Percentiles rank a stretch among this genome's conserved stretches.
phyloP scores from a whole-genome alignment of 1,139 yeast genomes.

The Taiozyma sp. region DNA sequence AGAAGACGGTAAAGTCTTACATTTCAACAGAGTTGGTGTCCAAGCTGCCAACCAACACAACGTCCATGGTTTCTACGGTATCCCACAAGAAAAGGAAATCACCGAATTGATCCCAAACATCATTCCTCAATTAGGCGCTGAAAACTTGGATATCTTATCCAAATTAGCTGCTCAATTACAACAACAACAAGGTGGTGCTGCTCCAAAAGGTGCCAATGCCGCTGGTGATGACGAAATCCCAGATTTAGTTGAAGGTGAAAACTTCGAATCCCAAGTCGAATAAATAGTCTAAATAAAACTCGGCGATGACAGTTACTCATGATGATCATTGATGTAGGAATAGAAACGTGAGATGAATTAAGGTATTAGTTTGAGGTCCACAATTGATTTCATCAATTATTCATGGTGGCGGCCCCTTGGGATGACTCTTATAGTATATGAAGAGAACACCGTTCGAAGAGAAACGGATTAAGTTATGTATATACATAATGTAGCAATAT shows the following conservation, averaged over 20 bases:
- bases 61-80: constrained; percentile 94
- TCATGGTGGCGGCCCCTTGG: not conserved
- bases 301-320: not conserved
- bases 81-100: constrained; percentile 89
- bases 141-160: constrained; percentile 86
- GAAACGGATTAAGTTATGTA: too few species aligned
- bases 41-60: constrained; percentile 90
- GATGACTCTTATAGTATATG: too few species aligned
- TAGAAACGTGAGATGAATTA: not conserved
- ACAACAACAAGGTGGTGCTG: constrained; percentile 46
- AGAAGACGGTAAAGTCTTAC: constrained; percentile 94
- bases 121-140: constrained; percentile 96
- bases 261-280: constrained; percentile 80
- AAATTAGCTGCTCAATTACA: constrained; percentile 89
- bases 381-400: too few species aligned
- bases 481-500: too few species aligned
- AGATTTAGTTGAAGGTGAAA: constrained; percentile 92
- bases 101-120: constrained; percentile 94
- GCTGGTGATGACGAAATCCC: constrained; percentile 54
- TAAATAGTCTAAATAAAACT: constrained; percentile 28
- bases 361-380: not conserved
- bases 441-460: too few species aligned
- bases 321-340: not conserved
- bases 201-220: constrained; percentile 44
- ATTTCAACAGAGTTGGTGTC: constrained; percentile 92